These are phyloP conservation scores for Kwoniella dejecticola DNA, from an alignment of 768 basidiomycete species.

Conservation along the genomic window DNA sequence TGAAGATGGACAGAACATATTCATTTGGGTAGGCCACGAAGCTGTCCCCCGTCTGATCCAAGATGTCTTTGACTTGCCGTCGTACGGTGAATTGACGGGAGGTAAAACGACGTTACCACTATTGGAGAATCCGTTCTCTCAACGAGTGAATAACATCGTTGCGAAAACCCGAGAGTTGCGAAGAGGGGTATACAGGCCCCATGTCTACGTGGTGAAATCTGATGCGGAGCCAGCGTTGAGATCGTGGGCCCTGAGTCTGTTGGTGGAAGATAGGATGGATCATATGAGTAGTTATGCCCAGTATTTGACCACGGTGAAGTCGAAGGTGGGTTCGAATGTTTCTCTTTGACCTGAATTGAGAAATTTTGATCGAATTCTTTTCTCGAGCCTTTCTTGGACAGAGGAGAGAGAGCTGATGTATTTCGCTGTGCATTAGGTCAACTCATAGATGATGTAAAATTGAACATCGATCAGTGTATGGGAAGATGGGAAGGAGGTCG, in stretches of 20 bases:
- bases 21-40: constrained; percentile 97
- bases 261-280: constrained; percentile 95
- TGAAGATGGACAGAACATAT: constrained; percentile 96
- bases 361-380: neutral
- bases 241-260: constrained; percentile 89
- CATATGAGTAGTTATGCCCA: constrained; percentile 94
- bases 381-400: no score
- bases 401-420: no score
- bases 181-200: constrained; percentile 86
- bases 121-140: constrained; percentile 92
- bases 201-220: constrained; percentile 95
- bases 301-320: constrained; percentile 84
- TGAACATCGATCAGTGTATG: no score
- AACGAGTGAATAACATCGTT: constrained; percentile 88
- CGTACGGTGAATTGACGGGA: constrained; percentile 82
- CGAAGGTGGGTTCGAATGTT: constrained; percentile 65
- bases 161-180: constrained; percentile 94
- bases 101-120: constrained; percentile 92
- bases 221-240: constrained; percentile 93
- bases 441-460: no score
- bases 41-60: constrained; percentile 91
- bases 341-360: neutral
- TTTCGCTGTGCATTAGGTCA: no score
- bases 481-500: no score
- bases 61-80: constrained; percentile 90